phyloP scores from a whole-genome alignment of 768 basidiomycete species.

The Amanita jacksonii region DNA sequence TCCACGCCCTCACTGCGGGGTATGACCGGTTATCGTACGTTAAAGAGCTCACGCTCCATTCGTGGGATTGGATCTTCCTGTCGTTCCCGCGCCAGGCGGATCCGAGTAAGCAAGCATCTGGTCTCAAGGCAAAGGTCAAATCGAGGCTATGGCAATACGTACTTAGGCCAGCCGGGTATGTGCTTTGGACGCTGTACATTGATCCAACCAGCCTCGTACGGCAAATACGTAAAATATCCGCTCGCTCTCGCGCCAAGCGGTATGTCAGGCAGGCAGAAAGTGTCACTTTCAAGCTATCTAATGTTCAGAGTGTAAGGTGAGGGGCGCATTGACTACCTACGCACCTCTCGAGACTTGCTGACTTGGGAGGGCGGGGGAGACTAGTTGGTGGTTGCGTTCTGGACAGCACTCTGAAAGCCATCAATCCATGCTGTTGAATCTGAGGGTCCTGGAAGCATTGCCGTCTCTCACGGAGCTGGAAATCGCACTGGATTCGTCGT shows the following conservation, averaged over 20 bases:
- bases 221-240: background rate
- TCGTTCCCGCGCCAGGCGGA: background rate
- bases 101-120: background rate
- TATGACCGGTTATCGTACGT: background rate
- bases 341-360: background rate
- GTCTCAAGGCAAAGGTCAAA: background rate
- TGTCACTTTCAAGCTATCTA: constrained; percentile 1
- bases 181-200: constrained; percentile 2
- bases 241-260: background rate
- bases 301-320: constrained; percentile 4
- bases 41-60: constrained; percentile 1
- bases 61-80: constrained; percentile 6
- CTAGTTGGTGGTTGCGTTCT: background rate
- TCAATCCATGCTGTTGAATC: background rate
- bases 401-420: background rate
- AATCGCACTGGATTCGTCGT: background rate
- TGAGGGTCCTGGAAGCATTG: background rate
- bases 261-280: background rate
- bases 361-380: background rate
- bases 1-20: background rate
- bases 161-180: background rate
- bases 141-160: constrained; percentile 2
- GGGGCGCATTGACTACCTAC: background rate
- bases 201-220: background rate
- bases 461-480: constrained; percentile 6